Conservation (phyloP, 148 eudicot species). For the Cornus suecica region DNA sequence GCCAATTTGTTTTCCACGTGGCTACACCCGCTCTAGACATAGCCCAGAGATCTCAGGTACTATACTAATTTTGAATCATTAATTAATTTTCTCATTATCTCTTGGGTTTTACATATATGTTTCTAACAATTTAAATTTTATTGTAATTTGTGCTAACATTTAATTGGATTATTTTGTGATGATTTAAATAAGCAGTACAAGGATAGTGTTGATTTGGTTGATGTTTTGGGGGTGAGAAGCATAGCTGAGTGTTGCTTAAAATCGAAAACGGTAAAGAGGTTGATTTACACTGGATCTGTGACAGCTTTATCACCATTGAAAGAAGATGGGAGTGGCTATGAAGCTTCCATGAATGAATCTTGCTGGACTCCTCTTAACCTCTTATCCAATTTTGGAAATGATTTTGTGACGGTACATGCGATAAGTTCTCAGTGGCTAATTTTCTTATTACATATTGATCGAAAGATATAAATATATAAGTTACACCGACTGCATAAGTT, state of each 20-base stretch:
- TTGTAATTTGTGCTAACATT: too few species aligned
- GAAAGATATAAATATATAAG: too few species aligned
- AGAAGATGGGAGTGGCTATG: background rate
- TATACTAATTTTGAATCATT: too few species aligned
- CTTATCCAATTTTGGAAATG: constrained; percentile 8
- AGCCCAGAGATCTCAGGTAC: too few species aligned
- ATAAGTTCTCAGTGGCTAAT: too few species aligned
- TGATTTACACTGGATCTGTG: constrained; percentile 32
- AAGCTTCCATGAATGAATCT: background rate
- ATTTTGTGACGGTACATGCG: background rate
- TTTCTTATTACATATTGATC: too few species aligned
- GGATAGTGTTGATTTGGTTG: constrained; percentile 40
- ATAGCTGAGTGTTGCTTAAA: constrained; percentile 36
- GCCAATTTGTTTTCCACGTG: too few species aligned
- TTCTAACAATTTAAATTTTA: too few species aligned
- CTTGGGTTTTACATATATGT: too few species aligned
- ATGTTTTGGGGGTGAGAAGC: constrained; percentile 30
- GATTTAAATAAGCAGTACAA: constrained; percentile 26
- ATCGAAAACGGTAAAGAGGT: constrained; percentile 36
- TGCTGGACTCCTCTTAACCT: constrained; percentile 35
- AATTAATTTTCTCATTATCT: too few species aligned
- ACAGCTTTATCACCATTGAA: constrained; percentile 29
- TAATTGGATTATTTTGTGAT: background rate
- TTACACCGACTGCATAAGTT: too few species aligned
- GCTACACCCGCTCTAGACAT: too few species aligned